Evolutionary conservation across 2,329 filamentous ascomycete genomes (phyloP).

Genomic region (Phyllosticta capitalensis): DNA sequence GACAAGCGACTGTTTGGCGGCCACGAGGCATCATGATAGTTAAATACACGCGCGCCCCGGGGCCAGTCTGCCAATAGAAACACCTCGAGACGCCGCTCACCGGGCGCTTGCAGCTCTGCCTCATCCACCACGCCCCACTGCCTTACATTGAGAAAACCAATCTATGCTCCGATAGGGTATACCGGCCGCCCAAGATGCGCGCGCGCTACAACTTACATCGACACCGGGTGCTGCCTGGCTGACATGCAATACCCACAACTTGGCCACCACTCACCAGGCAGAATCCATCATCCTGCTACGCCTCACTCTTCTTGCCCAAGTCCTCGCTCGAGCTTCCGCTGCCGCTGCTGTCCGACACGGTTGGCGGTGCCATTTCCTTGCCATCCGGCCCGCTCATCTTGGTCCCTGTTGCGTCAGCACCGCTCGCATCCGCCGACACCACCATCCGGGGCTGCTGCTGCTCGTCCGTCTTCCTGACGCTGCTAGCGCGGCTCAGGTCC

Average conservation of each 20-base stretch:
- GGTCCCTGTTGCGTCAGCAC: background rate
- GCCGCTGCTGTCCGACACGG: background rate
- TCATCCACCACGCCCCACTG: background rate
- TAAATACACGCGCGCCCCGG: background rate
- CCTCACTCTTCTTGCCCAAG: background rate
- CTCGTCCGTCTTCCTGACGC: constrained; percentile 41
- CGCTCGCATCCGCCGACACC: background rate
- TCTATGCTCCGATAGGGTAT: background rate
- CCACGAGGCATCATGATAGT: background rate
- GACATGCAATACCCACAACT: background rate
- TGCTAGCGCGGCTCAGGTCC: constrained; percentile 63
- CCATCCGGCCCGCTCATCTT: background rate
- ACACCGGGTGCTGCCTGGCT: background rate
- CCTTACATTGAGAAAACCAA: background rate
- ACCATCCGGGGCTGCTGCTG: background rate
- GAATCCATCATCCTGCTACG: background rate
- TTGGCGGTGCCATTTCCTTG: background rate
- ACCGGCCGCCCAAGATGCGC: background rate
- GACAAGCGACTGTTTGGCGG: background rate
- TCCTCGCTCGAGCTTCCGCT: background rate
- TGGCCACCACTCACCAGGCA: background rate
- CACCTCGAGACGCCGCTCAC: background rate
- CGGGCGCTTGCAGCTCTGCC: background rate
- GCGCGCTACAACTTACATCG: background rate
- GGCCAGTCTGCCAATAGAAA: background rate